Evolutionary conservation across 768 basidiomycete genomes (phyloP).

Genomic region (Mycena capillaripes): DNA sequence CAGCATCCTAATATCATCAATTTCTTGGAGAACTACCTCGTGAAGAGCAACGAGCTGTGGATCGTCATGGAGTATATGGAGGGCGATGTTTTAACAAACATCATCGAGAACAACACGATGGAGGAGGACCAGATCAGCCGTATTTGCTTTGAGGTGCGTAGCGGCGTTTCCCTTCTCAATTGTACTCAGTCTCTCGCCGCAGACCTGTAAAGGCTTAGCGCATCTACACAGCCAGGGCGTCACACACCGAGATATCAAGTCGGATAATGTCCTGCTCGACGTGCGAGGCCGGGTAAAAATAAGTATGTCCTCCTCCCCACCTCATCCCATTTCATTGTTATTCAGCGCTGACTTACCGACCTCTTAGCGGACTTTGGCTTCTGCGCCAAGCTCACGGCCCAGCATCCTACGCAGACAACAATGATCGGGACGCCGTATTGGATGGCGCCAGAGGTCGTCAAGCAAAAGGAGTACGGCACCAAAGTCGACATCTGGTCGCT

Average conservation of each 20-base stretch:
- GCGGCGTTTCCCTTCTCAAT: not conserved
- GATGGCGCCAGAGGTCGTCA: conserved; percentile 99
- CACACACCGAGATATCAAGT: conserved; percentile 98
- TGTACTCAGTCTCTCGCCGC: conserved; percentile 28
- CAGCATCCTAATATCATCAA: conserved; percentile 98
- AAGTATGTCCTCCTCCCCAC: conserved; percentile 74
- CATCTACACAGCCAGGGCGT: conserved; percentile 95
- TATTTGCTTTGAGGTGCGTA: conserved; percentile 89
- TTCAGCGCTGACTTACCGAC: conserved; percentile 9
- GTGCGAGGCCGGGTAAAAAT: conserved; percentile 96
- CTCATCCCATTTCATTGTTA: no score
- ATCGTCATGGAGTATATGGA: conserved; percentile 99
- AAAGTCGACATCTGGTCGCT: conserved; percentile 98
- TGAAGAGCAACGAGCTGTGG: conserved; percentile 93
- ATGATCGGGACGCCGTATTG: conserved; percentile 99
- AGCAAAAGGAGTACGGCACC: conserved; percentile 96
- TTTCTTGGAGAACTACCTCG: conserved; percentile 91
- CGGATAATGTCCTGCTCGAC: conserved; percentile 95
- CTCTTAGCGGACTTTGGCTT: conserved; percentile 93
- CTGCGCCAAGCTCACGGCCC: conserved; percentile 95
- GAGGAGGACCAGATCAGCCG: conserved; percentile 96
- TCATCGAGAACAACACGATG: conserved; percentile 96
- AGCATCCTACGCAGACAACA: conserved; percentile 97
- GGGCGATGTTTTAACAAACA: conserved; percentile 95
- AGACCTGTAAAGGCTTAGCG: conserved; percentile 96